Conservation (phyloP, 495 filamentous ascomycete species). For the Ramalina peruviana region DNA sequence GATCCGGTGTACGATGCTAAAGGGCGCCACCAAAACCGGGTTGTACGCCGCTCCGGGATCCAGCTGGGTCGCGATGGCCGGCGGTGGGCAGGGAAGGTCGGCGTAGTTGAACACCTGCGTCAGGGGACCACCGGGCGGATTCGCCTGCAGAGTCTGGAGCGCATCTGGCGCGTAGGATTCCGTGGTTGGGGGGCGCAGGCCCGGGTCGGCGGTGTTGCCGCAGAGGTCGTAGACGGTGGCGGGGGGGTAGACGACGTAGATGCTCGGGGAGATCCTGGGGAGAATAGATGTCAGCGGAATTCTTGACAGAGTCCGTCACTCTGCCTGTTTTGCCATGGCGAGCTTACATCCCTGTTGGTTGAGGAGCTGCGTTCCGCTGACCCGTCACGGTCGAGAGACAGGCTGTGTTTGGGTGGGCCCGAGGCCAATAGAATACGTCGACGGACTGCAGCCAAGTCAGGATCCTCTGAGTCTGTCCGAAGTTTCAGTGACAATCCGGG, state of each 20-base stretch:
- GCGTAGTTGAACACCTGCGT: not conserved
- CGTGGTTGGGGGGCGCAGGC: no score
- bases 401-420: not conserved
- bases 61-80: not conserved
- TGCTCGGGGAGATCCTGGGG: not conserved
- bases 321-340: no score
- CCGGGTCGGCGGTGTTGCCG: not conserved
- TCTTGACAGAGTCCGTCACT: no score
- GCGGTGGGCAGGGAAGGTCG: slow-evolving; percentile 6
- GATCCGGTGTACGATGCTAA: no score
- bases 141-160: no score
- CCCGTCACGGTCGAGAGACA: slow-evolving; percentile 4
- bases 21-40: not conserved
- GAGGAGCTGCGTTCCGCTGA: not conserved
- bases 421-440: slow-evolving; percentile 4
- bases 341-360: not conserved
- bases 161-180: no score
- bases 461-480: not conserved
- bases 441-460: not conserved
- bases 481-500: no score
- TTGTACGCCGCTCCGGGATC: not conserved
- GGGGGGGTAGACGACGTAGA: not conserved
- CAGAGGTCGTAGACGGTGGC: slow-evolving; percentile 1
- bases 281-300: not conserved
- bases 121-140: not conserved